Evolutionary conservation across 1,139 yeast genomes (phyloP).

Genomic region (Yamadazyma membranifaciens): DNA sequence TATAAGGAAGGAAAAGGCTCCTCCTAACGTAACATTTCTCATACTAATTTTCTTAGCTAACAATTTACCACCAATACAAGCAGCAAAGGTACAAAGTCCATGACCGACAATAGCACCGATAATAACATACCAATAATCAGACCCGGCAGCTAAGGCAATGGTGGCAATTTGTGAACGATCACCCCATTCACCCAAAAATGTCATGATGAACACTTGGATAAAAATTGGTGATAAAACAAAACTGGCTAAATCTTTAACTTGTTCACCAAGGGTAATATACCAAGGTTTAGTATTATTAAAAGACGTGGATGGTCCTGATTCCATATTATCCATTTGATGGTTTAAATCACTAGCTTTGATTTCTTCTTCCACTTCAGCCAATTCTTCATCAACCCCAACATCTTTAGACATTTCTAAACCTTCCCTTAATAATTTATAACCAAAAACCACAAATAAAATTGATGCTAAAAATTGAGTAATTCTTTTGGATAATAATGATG

Average conservation of each 20-base stretch:
- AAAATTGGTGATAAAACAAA: slow-evolving; percentile 81
- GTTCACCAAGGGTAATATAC: slow-evolving; percentile 28
- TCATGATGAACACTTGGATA: slow-evolving; percentile 95
- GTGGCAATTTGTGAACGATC: slow-evolving; percentile 98
- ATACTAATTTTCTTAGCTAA: slow-evolving; percentile 86
- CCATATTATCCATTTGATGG: slow-evolving; percentile 51
- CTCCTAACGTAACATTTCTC: slow-evolving; percentile 90
- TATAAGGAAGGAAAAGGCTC: slow-evolving; percentile 79
- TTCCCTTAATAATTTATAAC: slow-evolving; percentile 71
- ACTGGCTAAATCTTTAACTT: slow-evolving; percentile 51
- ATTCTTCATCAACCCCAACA: slow-evolving; percentile 88
- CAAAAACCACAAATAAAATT: slow-evolving; percentile 76
- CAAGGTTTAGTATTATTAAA: slow-evolving; percentile 17
- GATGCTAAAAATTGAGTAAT: slow-evolving; percentile 83
- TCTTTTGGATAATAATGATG: slow-evolving; percentile 75
- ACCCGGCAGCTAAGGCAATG: slow-evolving; percentile 98
- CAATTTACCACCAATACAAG: slow-evolving; percentile 91
- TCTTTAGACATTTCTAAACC: slow-evolving; percentile 80
- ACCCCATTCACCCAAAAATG: slow-evolving; percentile 98
- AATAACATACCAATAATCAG: slow-evolving; percentile 87
- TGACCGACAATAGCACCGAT: slow-evolving; percentile 91
- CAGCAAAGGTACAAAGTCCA: slow-evolving; percentile 83
- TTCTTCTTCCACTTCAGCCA: slow-evolving; percentile 97
- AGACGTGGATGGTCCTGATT: slow-evolving; percentile 41
- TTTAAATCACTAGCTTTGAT: slow-evolving; percentile 64